Conservation (phyloP, 1,284 basidiomycete genomes). For the Sporisorium sorghi region DNA sequence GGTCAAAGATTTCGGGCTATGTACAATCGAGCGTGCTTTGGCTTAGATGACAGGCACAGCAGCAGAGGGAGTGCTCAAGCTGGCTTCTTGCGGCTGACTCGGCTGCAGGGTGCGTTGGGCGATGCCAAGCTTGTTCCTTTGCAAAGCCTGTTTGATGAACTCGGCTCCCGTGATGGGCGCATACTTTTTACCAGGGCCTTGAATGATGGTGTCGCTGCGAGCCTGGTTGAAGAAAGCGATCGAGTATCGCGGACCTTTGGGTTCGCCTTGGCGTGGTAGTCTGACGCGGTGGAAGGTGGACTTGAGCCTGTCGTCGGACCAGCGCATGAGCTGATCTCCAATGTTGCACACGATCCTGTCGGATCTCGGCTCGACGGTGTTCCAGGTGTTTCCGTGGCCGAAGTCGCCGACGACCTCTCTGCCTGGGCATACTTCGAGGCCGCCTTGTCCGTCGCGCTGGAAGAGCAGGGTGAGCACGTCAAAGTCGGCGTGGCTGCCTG, state of each 20-base stretch:
- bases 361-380: constrained; percentile 71
- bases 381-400: constrained; percentile 73
- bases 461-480: constrained; percentile 75
- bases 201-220: constrained; percentile 52
- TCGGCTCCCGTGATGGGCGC: constrained; percentile 39
- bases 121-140: constrained; percentile 33
- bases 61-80: constrained; percentile 3
- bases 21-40: too few relatives aligned
- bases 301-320: constrained; percentile 76
- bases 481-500: constrained; percentile 76
- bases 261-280: constrained; percentile 70
- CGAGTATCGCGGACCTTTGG: constrained; percentile 57
- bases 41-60: constrained; percentile 12
- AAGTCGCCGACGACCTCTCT: constrained; percentile 73
- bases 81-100: not conserved
- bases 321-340: constrained; percentile 76
- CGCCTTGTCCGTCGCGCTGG: constrained; percentile 75
- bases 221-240: constrained; percentile 67
- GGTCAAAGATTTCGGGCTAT: too few relatives aligned
- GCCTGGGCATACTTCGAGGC: constrained; percentile 73
- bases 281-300: constrained; percentile 76
- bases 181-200: constrained; percentile 59
- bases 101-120: constrained; percentile 2
- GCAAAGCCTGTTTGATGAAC: constrained; percentile 58
- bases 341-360: constrained; percentile 75